phyloP scores from a whole-genome alignment of 1,139 yeast genomes.

The Pneumocystis sp. region DNA sequence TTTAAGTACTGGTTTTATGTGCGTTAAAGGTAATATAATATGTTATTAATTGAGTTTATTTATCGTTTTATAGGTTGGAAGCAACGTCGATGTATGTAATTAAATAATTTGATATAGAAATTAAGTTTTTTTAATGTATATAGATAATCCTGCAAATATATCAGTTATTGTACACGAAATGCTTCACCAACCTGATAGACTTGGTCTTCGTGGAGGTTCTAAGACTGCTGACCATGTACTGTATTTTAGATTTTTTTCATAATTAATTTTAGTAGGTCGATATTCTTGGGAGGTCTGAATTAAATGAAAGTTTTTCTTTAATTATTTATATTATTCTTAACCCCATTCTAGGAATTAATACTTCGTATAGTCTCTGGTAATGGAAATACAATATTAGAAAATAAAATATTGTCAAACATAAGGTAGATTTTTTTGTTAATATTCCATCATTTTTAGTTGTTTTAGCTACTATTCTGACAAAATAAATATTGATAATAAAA shows the following conservation, averaged over 20 bases:
- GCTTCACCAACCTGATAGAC: slow-evolving; percentile 81
- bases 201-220: slow-evolving; percentile 93
- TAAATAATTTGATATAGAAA: not conserved
- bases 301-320: slow-evolving; percentile 31
- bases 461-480: not conserved
- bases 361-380: slow-evolving; percentile 69
- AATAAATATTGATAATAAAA: not conserved
- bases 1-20: slow-evolving; percentile 8
- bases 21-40: slow-evolving; percentile 13
- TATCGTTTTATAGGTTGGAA: not conserved
- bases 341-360: slow-evolving; percentile 32
- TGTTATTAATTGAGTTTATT: not conserved
- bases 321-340: slow-evolving; percentile 21
- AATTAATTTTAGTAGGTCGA: not conserved
- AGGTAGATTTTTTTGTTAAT: slow-evolving; percentile 29
- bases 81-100: not conserved
- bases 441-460: not conserved
- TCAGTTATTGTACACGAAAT: slow-evolving; percentile 74
- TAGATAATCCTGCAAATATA: slow-evolving; percentile 58
- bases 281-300: slow-evolving; percentile 67
- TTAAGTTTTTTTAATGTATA: not conserved
- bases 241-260: slow-evolving; percentile 30
- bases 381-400: slow-evolving; percentile 45
- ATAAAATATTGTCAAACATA: slow-evolving; percentile 45
- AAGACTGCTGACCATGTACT: slow-evolving; percentile 97